Conservation (phyloP, 2,329 filamentous ascomycete genomes). For the Emergomyces pasteurianus region DNA sequence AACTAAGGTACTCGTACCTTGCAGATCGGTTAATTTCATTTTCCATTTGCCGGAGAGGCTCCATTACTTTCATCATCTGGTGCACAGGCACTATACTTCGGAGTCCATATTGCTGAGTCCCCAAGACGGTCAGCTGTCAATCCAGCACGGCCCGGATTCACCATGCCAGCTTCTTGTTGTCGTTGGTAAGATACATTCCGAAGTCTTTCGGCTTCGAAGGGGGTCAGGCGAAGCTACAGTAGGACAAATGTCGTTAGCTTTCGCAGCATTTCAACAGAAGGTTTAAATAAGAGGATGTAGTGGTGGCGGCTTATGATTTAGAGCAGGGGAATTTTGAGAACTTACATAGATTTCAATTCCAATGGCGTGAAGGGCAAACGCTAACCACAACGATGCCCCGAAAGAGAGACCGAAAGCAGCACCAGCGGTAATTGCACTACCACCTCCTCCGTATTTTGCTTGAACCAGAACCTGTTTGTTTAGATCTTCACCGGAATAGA, state of each 20-base stretch:
- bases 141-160: slow-evolving; percentile 36
- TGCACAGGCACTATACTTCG: neutral
- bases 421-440: slow-evolving; percentile 21
- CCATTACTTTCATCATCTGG: neutral
- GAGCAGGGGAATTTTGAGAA: slow-evolving; percentile 17
- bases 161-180: slow-evolving; percentile 43
- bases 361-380: slow-evolving; percentile 40
- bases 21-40: neutral
- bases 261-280: neutral
- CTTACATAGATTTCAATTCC: slow-evolving; percentile 40
- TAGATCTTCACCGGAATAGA: slow-evolving; percentile 15
- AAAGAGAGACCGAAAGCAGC: slow-evolving; percentile 39
- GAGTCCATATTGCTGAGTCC: slow-evolving; percentile 17
- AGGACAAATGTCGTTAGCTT: neutral
- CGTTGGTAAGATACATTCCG: slow-evolving; percentile 43
- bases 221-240: slow-evolving; percentile 35
- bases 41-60: neutral
- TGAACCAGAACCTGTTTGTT: slow-evolving; percentile 8
- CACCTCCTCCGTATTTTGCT: slow-evolving; percentile 5
- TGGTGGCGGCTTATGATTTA: neutral
- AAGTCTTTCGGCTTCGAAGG: slow-evolving; percentile 41
- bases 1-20: neutral
- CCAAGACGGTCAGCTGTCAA: slow-evolving; percentile 32
- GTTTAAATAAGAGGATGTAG: neutral
- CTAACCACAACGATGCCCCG: slow-evolving; percentile 43